These are phyloP conservation scores for Rhizopogon salebrosus DNA, from an alignment of 768 basidiomycete species.

Conservation along the genomic window DNA sequence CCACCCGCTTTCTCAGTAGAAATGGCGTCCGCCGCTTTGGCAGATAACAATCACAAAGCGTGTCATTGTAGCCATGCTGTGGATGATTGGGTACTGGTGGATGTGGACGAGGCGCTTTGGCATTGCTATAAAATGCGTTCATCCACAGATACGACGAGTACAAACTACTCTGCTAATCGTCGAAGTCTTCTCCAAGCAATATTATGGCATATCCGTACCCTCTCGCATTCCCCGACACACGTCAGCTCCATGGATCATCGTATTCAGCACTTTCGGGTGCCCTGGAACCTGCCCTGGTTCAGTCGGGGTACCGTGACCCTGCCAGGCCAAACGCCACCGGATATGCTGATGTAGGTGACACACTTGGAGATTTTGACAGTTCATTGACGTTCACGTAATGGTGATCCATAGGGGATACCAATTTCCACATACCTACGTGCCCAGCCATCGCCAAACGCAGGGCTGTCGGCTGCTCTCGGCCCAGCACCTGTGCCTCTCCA, in stretches of 20 bases:
- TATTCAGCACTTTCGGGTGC: neutral
- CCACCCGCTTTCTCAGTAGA: neutral
- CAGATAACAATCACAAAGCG: neutral
- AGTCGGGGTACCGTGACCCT: neutral
- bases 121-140: neutral
- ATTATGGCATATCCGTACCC: constrained; percentile 20
- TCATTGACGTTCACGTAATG: neutral
- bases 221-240: constrained; percentile 14
- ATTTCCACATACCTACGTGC: neutral
- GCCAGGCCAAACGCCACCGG: neutral
- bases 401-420: neutral
- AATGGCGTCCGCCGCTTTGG: neutral
- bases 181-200: neutral
- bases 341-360: neutral
- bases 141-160: neutral
- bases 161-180: neutral
- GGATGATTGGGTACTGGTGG: neutral
- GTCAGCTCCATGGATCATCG: neutral
- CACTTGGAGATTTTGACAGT: neutral
- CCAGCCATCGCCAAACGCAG: constrained; percentile 4
- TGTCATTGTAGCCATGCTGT: neutral
- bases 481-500: neutral
- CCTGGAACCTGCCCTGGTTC: neutral
- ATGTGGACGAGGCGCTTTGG: neutral
- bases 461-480: neutral